Conservation (phyloP, 768 basidiomycete species). For the Dictyophora rubrovolvata region DNA sequence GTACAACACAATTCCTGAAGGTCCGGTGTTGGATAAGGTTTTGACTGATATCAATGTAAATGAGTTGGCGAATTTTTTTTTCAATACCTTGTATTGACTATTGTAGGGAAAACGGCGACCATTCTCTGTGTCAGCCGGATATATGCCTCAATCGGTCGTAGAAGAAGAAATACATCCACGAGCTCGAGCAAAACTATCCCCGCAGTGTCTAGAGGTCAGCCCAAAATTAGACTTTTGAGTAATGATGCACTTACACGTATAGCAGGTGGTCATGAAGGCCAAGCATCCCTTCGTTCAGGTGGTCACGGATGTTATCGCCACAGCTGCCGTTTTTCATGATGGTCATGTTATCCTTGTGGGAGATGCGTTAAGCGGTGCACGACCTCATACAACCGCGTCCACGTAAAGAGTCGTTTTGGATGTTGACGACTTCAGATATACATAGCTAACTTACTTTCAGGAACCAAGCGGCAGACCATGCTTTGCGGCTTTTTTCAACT, state of each 20-base stretch:
- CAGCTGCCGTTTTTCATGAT: conserved; percentile 7
- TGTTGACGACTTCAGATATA: neutral
- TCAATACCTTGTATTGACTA: neutral
- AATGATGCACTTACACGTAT: neutral
- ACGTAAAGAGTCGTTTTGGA: neutral
- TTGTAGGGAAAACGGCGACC: conserved; percentile 5
- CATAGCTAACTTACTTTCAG: neutral
- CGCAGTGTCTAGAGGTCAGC: conserved; percentile 5
- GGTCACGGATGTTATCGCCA: conserved; percentile 6
- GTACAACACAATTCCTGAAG: conserved; percentile 8
- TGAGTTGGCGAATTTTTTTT: neutral
- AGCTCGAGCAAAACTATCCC: conserved; percentile 3
- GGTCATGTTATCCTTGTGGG: conserved; percentile 8
- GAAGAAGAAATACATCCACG: conserved; percentile 7
- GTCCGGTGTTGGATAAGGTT: conserved; percentile 4
- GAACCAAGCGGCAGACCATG: conserved; percentile 9
- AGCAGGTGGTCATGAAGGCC: conserved; percentile 5
- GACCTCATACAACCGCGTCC: conserved; percentile 9
- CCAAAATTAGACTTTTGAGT: neutral
- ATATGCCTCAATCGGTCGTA: conserved; percentile 6
- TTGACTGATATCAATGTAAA: conserved; percentile 6
- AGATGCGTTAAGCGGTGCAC: conserved; percentile 7
- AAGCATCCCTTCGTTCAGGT: conserved; percentile 7
- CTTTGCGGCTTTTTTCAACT: neutral
- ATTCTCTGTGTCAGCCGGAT: conserved; percentile 4